Conservation (phyloP, 164 flowering plant species). For the Vitis amurensis region DNA sequence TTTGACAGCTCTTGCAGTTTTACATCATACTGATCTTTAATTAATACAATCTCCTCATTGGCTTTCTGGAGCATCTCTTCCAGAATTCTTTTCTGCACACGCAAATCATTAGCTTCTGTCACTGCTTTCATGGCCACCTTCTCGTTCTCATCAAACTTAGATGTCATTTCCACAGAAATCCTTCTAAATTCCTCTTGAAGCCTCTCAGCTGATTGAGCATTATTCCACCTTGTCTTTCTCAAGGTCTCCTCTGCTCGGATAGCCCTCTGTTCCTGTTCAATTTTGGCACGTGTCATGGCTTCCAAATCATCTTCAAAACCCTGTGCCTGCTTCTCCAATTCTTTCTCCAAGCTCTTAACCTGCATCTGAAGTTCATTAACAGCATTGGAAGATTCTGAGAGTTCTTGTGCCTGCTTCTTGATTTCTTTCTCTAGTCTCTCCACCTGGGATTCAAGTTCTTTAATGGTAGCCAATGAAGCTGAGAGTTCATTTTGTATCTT, state of each 20-base stretch:
- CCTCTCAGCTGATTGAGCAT: constrained; percentile 33
- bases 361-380: constrained; percentile 37
- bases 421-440: constrained; percentile 29
- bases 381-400: constrained; percentile 26
- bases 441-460: constrained; percentile 34
- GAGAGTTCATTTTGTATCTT: constrained; percentile 16
- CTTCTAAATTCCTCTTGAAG: constrained; percentile 41
- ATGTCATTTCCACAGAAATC: constrained; percentile 41
- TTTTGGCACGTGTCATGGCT: constrained; percentile 27
- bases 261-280: constrained; percentile 46
- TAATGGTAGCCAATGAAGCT: constrained; percentile 16
- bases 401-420: constrained; percentile 27
- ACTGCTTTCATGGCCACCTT: constrained; percentile 29
- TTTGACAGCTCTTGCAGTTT: constrained; percentile 44
- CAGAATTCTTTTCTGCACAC: constrained; percentile 22
- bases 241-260: constrained; percentile 47
- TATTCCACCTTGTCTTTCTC: constrained; percentile 36
- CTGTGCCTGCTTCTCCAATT: constrained; percentile 35
- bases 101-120: constrained; percentile 37
- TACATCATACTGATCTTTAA: constrained; percentile 31
- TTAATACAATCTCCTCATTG: constrained; percentile 23
- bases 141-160: constrained; percentile 39
- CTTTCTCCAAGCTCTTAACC: constrained; percentile 37
- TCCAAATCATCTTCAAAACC: constrained; percentile 36
- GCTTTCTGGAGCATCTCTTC: constrained; percentile 41